These are phyloP conservation scores for Beauveria pseudobassiana DNA, from an alignment of 2,329 filamentous ascomycete species.

Conservation along the genomic window DNA sequence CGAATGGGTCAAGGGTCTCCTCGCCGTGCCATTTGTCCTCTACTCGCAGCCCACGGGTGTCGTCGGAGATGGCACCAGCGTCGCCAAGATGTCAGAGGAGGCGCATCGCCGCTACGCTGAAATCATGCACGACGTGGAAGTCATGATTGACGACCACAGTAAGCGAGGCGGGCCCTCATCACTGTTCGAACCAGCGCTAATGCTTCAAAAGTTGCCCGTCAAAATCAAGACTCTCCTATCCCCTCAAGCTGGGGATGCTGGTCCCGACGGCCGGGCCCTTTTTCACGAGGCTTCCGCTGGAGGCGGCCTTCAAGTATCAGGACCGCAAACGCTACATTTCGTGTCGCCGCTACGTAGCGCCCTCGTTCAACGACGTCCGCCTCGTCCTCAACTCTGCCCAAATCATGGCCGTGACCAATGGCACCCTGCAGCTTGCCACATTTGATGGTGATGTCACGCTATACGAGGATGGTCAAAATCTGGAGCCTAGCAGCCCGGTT, in stretches of 20 bases:
- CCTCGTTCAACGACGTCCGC: slow-evolving; percentile 94
- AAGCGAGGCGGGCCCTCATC: slow-evolving; percentile 15
- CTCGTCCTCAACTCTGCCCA: slow-evolving; percentile 93
- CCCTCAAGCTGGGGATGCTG: slow-evolving; percentile 84
- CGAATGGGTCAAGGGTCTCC: slow-evolving; percentile 92
- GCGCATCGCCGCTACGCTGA: slow-evolving; percentile 87
- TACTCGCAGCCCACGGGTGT: slow-evolving; percentile 90
- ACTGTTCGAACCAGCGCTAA: not conserved
- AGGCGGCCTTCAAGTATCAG: slow-evolving; percentile 87
- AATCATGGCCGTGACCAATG: slow-evolving; percentile 78
- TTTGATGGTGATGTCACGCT: slow-evolving; percentile 98
- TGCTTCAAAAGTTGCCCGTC: slow-evolving; percentile 55
- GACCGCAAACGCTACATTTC: slow-evolving; percentile 82
- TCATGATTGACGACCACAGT: slow-evolving; percentile 90
- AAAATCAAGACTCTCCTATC: slow-evolving; percentile 54
- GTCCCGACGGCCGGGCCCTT: slow-evolving; percentile 90
- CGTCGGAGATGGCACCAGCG: slow-evolving; percentile 60
- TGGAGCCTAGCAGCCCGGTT: slow-evolving; percentile 69
- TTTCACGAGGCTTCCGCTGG: slow-evolving; percentile 80
- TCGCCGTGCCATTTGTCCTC: slow-evolving; percentile 93
- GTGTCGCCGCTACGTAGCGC: slow-evolving; percentile 83
- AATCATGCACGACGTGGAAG: slow-evolving; percentile 89
- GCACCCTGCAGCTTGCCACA: slow-evolving; percentile 75
- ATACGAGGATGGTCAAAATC: slow-evolving; percentile 80
- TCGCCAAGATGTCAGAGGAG: slow-evolving; percentile 67